Base-by-base conservation (phyloP, 495 filamentous ascomycete genomes). In the Penicillium antarcticum region DNA sequence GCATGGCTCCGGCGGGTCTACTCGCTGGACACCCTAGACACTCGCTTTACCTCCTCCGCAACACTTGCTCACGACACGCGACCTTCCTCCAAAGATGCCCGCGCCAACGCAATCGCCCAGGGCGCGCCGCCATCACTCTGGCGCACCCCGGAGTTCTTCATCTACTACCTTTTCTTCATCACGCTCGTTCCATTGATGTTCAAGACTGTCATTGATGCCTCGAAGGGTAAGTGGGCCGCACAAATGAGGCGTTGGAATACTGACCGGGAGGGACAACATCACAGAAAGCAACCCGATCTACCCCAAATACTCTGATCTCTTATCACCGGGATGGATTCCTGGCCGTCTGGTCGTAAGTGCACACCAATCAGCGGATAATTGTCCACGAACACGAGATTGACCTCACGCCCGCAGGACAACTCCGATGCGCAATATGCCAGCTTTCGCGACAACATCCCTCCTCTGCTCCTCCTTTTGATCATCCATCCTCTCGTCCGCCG, bases 1-100 rank as follows among this genome's bases (percentile, higher is more conserved):
- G 58, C 60, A 50, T 65, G 62, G 65, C 57, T 71, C 44, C 71
- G 76, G 56, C 76, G 76, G 41, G 67, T 92, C 44, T 95, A 91
- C 72, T 85, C 87, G 45, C 84, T 96, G 51, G 89, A 96, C 60
- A 95, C 91, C 24, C 83, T 98, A 66, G 94, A 98, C 77, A 92
- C 89, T 52, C 86, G 94, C 56, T 91, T 98, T 66, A 88, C 85
- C 21, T 83, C 80, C 39, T 81, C 88, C 9, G 81, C 89, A 14
- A 80, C 83, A n/a, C 82, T 87, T 18, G 80, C 84, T 65, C 76
- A 75, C 53, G 69, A 75, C 61, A 63, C 69, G 65, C 70, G 66
- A 66, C 59, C 69, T 42, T 39, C 57, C 42, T 51, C 72, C 45
- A 63, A 71, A 71, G 67, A 74, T 75, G 69, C 74, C 65, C 62